Conservation (phyloP, 192 early-diverging fungal genomes). For the Umbelopsis sp. region DNA sequence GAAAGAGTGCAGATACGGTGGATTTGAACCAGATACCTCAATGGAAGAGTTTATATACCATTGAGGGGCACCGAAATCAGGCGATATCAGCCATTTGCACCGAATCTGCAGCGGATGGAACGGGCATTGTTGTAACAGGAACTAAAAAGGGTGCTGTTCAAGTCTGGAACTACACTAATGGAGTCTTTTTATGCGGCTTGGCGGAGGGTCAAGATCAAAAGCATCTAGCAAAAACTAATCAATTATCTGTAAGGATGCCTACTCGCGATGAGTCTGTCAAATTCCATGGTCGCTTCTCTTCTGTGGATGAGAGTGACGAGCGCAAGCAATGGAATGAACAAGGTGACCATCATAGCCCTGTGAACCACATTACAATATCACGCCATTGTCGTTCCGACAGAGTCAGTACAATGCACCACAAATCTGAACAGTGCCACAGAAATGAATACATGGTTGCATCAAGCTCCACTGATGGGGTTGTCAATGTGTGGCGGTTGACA, state of each 20-base stretch:
- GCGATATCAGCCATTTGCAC: slow-evolving; percentile 27
- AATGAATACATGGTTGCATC: slow-evolving; percentile 40
- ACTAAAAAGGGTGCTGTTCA: slow-evolving; percentile 30
- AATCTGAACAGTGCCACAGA: slow-evolving; percentile 33
- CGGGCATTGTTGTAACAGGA: slow-evolving; percentile 36
- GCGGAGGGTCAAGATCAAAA: not conserved
- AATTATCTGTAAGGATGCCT: slow-evolving; percentile 4
- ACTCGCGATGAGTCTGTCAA: not conserved
- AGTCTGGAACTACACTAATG: slow-evolving; percentile 36
- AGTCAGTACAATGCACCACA: slow-evolving; percentile 17
- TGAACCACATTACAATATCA: slow-evolving; percentile 29
- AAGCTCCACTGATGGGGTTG: slow-evolving; percentile 26
- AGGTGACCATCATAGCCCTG: slow-evolving; percentile 23
- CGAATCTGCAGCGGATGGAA: slow-evolving; percentile 31
- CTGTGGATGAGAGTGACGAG: not conserved
- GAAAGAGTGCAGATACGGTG: not conserved
- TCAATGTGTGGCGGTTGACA: slow-evolving; percentile 36
- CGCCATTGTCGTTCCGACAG: slow-evolving; percentile 36
- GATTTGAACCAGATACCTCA: not conserved
- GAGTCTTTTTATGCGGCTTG: slow-evolving; percentile 17
- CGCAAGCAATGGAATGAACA: not conserved
- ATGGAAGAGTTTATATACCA: slow-evolving; percentile 32
- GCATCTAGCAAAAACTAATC: not conserved
- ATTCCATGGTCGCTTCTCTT: not conserved
- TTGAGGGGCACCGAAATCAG: slow-evolving; percentile 15